These are phyloP conservation scores for Heritiera fomes DNA, from an alignment of 345 rosid species.

Conservation along the genomic window DNA sequence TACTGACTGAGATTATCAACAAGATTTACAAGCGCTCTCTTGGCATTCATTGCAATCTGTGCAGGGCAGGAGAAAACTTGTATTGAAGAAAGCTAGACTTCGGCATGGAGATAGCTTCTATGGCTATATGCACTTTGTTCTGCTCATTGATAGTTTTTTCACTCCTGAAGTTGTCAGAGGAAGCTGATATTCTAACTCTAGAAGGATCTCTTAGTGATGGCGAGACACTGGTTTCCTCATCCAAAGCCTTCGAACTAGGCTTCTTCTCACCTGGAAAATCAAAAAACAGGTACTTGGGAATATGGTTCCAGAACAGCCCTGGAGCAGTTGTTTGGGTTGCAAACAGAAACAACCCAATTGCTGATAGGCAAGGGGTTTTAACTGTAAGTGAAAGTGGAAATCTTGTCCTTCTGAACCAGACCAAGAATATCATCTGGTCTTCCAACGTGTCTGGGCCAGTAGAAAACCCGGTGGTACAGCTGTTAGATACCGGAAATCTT, in stretches of 20 bases:
- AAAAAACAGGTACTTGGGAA: background rate
- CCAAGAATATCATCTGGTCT: conserved; percentile 26
- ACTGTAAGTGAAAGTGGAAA: conserved; percentile 25
- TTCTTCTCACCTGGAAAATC: background rate
- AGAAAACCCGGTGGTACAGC: conserved; percentile 35
- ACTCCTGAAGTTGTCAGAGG: background rate
- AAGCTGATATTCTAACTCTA: background rate
- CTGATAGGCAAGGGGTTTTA: conserved; percentile 28
- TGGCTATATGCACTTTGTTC: background rate
- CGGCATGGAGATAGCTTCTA: background rate
- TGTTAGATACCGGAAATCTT: conserved; percentile 44
- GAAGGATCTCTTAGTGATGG: conserved; percentile 5
- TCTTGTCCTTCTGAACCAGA: background rate
- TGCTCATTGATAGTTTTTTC: background rate
- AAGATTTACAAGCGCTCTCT: no score
- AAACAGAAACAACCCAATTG: conserved; percentile 37
- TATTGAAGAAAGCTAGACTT: background rate
- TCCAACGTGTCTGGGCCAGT: conserved; percentile 11
- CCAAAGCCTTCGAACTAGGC: background rate
- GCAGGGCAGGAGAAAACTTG: background rate
- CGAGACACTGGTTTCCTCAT: background rate
- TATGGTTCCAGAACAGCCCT: background rate
- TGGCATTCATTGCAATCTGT: background rate
- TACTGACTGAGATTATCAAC: no score
- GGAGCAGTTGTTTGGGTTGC: conserved; percentile 44